Conservation (phyloP, 176 grass and related monocot species). For the maize (Zea mays) region Zm-B73-REFERENCE-NAM-5.0 NC_050096.1:225415001-225415500, state of each 20-base stretch:
- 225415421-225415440: not conserved
- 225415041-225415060: not conserved
- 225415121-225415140: not conserved
- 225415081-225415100: not conserved
- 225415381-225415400: not conserved
- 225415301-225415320: not conserved
- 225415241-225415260: too few species aligned
- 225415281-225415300: not conserved
- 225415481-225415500: too few species aligned
- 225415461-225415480: not conserved
- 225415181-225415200: not conserved
- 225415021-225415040: not conserved
- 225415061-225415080: not conserved
- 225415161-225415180: not conserved
- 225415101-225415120: not conserved
- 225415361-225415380: not conserved
- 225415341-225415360: not conserved
- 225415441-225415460: not conserved
- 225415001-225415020: not conserved
- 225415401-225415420: not conserved
- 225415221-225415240: too few species aligned
- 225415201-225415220: not conserved
- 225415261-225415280: not conserved
- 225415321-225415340: not conserved
- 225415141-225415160: not conserved